phyloP scores from a whole-genome alignment of 2,329 filamentous ascomycete species.

The Botrytis porri region DNA sequence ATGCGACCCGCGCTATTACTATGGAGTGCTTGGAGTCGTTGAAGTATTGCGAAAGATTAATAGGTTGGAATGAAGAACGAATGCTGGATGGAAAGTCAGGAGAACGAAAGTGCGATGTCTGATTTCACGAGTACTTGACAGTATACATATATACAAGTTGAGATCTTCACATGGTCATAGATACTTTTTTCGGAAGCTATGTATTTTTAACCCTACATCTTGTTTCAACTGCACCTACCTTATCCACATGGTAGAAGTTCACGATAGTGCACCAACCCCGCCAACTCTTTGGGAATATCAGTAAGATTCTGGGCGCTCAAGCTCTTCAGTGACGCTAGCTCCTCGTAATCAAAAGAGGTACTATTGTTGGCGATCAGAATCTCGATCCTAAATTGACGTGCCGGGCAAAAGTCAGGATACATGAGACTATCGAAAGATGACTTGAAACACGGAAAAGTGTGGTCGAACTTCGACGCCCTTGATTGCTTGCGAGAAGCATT shows the following conservation, averaged over 20 bases:
- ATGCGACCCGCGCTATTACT: slow-evolving; percentile 18
- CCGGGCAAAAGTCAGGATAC: not conserved
- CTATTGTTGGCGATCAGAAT: not conserved
- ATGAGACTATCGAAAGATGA: slow-evolving; percentile 18
- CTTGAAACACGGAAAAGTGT: slow-evolving; percentile 9
- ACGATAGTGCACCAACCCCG: not conserved
- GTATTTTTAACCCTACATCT: not conserved
- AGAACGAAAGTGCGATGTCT: not conserved
- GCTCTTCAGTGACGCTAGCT: not conserved
- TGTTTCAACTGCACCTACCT: slow-evolving; percentile 3
- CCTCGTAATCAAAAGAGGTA: not conserved
- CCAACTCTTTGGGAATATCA: not conserved
- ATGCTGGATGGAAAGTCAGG: not conserved
- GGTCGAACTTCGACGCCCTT: not conserved
- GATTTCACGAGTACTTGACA: not conserved
- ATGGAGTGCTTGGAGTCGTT: not conserved
- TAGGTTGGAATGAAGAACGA: not conserved
- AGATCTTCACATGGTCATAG: slow-evolving; percentile 15
- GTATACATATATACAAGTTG: slow-evolving; percentile 12
- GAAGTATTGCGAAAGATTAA: not conserved
- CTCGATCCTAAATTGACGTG: not conserved
- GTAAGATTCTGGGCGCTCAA: slow-evolving; percentile 7
- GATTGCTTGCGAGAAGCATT: not conserved
- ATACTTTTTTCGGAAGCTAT: not conserved
- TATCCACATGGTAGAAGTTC: slow-evolving; percentile 13